Percentiles rank a stretch among this genome's conserved stretches.
Evolutionary conservation across 2,329 filamentous ascomycete genomes (phyloP).

Genomic region (Huntiella moniliformis): DNA sequence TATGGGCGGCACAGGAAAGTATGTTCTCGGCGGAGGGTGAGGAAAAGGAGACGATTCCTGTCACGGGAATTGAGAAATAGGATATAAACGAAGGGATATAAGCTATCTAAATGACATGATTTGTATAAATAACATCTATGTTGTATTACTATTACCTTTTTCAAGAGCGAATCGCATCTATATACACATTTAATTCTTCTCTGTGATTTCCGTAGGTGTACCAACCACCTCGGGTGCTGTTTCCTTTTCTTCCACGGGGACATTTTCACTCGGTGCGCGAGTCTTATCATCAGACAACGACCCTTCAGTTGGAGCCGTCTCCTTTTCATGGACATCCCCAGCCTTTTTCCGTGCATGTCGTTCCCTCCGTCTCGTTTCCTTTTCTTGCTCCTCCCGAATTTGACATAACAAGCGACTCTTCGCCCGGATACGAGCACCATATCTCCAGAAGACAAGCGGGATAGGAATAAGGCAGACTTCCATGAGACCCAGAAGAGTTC

Average conservation of each 20-base stretch:
- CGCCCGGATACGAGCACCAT: conserved; percentile 33
- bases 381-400: conserved; percentile 27
- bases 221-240: too few species aligned
- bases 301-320: neutral
- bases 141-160: too few species aligned
- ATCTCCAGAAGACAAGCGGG: conserved; percentile 58
- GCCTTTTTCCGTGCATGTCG: conserved; percentile 4
- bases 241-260: too few species aligned
- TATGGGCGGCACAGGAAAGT: conserved; percentile 66
- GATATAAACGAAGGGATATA: neutral
- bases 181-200: too few species aligned
- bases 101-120: neutral
- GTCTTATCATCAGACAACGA: too few species aligned
- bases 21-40: conserved; percentile 21
- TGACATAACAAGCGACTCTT: conserved; percentile 30
- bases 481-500: conserved; percentile 54
- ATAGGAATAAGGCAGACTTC: conserved; percentile 62
- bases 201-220: too few species aligned
- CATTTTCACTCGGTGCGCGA: too few species aligned
- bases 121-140: too few species aligned
- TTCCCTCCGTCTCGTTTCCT: conserved; percentile 7
- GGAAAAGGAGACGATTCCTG: neutral
- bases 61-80: neutral
- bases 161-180: too few species aligned
- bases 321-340: neutral